Evolutionary conservation across 805 yeast genomes (phyloP), one percentile per base, ranked within the genome.

Genomic region (Monosporozyma siamensis): DNA sequence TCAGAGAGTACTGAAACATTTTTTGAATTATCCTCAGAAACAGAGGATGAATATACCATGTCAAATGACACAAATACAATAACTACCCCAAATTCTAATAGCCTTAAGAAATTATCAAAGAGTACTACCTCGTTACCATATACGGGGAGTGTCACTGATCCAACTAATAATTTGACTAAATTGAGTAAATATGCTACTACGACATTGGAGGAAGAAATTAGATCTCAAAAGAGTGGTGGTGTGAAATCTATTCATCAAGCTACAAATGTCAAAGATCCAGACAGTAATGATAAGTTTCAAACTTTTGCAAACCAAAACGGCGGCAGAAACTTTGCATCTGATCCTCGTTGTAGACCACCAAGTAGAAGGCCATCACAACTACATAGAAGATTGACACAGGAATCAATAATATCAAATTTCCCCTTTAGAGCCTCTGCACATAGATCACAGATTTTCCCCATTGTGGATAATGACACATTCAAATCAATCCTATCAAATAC

Each of bases 361-460:
- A 29, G 32, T 29, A 10, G 20, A 15, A 35, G 40, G 20, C 40
- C 34, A 11, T 38, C 40, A 11, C 40, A 27, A 20, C 2, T 27
- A 8, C 22, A 24, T 15, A 30, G 41, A 39, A 39, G 36, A 26
- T 22, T 40, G 14, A 40, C 38, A 4, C 21, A 15, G 9, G 42
- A 32, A 9, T 31, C 42, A 3, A 40, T 40, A n/a, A 36, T 31
- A 25, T 29, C 42, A 11, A 40, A 24, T 12, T 23, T 40, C n/a
- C 35, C 23, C 4, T 40, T 40, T 34, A 32, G 25, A 15, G 38
- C 32, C 11, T 40, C 42, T 17, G 23, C 20, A 5, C 38, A 31
- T 18, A 21, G 42, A 9, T 31, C 38, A 5, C 42, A 40, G 26
- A 40, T 40, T 34, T 40, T 40, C 32, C 42, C 42, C 18, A 40